Evolutionary conservation across 2,329 filamentous ascomycete species (phyloP), one percentile per base, ranked within the genome.

Genomic region (Monilinia fructicola): DNA sequence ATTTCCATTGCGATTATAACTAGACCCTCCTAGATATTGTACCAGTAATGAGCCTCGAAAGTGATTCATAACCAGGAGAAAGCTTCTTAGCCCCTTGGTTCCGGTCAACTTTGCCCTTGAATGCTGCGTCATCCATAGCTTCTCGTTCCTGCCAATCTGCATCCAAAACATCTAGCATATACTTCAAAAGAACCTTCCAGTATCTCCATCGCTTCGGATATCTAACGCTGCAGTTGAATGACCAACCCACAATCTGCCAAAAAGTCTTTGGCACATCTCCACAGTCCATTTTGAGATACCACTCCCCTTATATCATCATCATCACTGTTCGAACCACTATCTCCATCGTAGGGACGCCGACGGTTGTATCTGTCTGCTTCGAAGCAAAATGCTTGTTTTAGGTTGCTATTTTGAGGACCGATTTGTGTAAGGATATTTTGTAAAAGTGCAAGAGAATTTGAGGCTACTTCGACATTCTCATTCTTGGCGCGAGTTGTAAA

Each of bases 241-340:
- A 90, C 95, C 95, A 98, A 4, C 94, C 95, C 0, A 95, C 84
- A 0, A 91, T 85, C 53, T 88, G 85, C 92, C 95, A 99, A 73
- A 73, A 98, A 96, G 75, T 96, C 92, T 68, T 91, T 87, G 0
- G 90, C 91, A n/a, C 86, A 84, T 21, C 80, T 80, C 86, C 91
- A 97, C 1, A 97, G 89, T 54, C 87, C 83, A 18, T 84, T 80
- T 61, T 85, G 84, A 1, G 89, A 88, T 67, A 92, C 81, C 12
- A 83, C 81, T 9, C 85, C 82, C 53, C 82, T 80, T 46, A 93
- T 78, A 12, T 80, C 78, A 44, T 53, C 64, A n/a, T 54, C 55
- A 85, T 83, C 14, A 78, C 78, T 1, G 52, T 83, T 79, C 1
- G 74, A 77, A 50, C 81, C 78, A 21, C 79, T 79, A 26, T 78